phyloP scores from a whole-genome alignment of 768 basidiomycete species.

The Dacryopinax spathularia region DNA sequence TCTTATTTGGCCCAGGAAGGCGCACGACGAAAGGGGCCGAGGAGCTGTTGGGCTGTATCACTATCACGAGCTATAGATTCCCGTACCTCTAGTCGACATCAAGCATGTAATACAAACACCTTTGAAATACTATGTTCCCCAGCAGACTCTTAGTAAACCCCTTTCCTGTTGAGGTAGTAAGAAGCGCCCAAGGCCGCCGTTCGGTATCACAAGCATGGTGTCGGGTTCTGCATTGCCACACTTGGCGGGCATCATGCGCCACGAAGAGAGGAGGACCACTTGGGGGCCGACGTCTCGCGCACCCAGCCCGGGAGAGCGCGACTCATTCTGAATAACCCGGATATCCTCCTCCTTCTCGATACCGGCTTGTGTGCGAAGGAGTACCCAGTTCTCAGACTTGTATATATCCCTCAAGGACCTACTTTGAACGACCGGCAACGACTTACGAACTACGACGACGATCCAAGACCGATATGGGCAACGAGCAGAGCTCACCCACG shows the following conservation, averaged over 20 bases:
- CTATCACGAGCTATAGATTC: not conserved
- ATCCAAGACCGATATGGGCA: not conserved
- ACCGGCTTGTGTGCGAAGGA: too few species aligned
- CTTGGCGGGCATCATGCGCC: not conserved
- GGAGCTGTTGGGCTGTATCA: not conserved
- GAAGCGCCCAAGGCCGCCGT: not conserved
- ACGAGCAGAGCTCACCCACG: constrained; percentile 1
- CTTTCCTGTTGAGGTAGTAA: not conserved
- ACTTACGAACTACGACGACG: not conserved
- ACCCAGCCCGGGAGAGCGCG: not conserved
- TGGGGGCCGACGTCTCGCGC: not conserved
- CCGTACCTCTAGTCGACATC: not conserved
- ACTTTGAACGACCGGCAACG: not conserved
- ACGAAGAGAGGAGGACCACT: not conserved
- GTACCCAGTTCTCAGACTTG: not conserved
- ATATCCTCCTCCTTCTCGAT: not conserved
- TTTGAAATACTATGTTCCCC: not conserved
- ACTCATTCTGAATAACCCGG: not conserved
- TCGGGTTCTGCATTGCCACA: constrained; percentile 1
- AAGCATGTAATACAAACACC: not conserved
- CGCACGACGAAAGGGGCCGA: not conserved
- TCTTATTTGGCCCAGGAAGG: not conserved
- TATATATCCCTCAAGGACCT: not conserved
- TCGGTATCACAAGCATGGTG: not conserved
- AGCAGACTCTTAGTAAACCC: not conserved